Evolutionary conservation across 2,329 filamentous ascomycete species (phyloP).

Genomic region (Neurospora sp.): DNA sequence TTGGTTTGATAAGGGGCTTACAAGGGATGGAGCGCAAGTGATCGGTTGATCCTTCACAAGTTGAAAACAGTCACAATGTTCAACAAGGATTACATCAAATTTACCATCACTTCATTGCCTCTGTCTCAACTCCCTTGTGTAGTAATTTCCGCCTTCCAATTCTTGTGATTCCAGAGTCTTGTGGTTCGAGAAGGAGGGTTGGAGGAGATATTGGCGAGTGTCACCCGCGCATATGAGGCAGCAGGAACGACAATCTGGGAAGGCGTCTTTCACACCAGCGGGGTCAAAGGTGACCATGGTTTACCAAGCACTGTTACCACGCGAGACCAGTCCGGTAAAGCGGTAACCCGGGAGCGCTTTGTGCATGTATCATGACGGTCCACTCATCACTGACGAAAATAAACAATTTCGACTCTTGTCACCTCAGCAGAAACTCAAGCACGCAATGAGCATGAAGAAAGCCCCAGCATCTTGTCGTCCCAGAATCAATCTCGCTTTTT

Average conservation of each 20-base stretch:
- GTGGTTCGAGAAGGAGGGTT: background rate
- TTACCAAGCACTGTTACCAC: background rate
- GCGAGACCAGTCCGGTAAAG: background rate
- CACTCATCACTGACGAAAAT: background rate
- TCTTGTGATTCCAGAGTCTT: background rate
- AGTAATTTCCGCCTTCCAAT: background rate
- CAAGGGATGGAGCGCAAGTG: background rate
- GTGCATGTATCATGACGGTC: too few species aligned
- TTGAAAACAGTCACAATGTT: background rate
- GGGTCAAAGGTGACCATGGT: background rate
- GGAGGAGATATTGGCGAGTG: background rate
- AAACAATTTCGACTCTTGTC: too few species aligned
- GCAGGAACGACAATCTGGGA: background rate
- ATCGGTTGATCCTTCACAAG: background rate
- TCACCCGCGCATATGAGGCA: background rate
- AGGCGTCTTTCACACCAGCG: background rate
- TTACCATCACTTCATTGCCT: background rate
- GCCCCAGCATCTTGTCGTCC: background rate
- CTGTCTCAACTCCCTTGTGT: background rate
- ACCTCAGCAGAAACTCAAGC: too few species aligned
- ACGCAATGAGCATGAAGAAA: too few species aligned
- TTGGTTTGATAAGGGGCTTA: background rate
- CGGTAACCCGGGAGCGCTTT: background rate
- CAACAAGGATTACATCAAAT: background rate
- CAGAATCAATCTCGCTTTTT: background rate